Conservation (phyloP, 2,329 filamentous ascomycete genomes). For the Sporothrix variecibatus region DNA sequence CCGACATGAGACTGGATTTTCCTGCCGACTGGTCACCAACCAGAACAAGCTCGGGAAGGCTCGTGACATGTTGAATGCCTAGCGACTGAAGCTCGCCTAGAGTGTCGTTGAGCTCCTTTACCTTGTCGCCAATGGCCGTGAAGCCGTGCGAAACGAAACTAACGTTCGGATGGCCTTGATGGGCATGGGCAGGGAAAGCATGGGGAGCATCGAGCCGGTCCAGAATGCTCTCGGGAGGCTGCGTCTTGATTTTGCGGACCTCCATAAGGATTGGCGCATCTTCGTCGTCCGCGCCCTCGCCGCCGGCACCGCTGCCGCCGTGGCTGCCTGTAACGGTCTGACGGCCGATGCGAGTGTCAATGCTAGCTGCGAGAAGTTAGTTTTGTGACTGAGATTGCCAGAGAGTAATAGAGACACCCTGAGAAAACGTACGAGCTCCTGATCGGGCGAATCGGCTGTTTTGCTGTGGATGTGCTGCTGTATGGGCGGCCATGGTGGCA, state of each 20-base stretch:
- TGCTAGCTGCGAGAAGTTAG: slow-evolving; percentile 34
- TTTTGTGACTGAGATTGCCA: not conserved
- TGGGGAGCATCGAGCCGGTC: slow-evolving; percentile 4
- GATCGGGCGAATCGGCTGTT: slow-evolving; percentile 30
- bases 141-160: slow-evolving; percentile 44
- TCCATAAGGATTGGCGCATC: slow-evolving; percentile 37
- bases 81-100: slow-evolving; percentile 70
- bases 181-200: not conserved
- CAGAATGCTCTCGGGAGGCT: not conserved
- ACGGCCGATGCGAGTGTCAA: slow-evolving; percentile 31
- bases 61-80: slow-evolving; percentile 70
- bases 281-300: slow-evolving; percentile 30
- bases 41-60: slow-evolving; percentile 76
- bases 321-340: not conserved
- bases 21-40: slow-evolving; percentile 85
- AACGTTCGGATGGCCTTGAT: slow-evolving; percentile 26
- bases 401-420: not conserved
- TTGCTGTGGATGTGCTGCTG: not conserved
- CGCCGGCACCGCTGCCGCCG: not conserved
- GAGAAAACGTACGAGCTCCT: slow-evolving; percentile 33
- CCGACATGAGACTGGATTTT: slow-evolving; percentile 71
- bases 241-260: slow-evolving; percentile 30
- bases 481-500: not conserved
- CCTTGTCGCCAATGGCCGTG: slow-evolving; percentile 60
- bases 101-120: slow-evolving; percentile 66